A percentile compares a stretch with the other conserved stretches of the same genome.
Conservation (phyloP, 2,329 filamentous ascomycete species). For the Pezicula carpinea region DNA sequence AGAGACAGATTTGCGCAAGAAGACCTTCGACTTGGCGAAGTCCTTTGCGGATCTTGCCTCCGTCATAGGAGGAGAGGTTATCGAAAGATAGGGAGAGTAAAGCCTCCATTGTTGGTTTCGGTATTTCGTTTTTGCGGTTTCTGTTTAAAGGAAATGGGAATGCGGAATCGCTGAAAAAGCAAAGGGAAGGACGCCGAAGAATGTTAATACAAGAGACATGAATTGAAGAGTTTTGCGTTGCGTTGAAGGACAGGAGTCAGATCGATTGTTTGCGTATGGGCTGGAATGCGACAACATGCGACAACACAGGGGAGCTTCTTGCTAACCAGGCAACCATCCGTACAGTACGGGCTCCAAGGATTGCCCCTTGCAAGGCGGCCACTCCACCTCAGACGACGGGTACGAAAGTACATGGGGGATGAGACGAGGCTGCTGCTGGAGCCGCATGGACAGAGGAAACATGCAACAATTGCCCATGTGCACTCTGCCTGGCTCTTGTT, state of each 20-base stretch:
- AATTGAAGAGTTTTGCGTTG: slow-evolving; percentile 9
- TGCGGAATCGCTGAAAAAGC: slow-evolving; percentile 2
- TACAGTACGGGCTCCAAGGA: too few relatives aligned
- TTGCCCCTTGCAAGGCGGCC: too few relatives aligned
- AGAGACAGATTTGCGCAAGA: slow-evolving; percentile 89
- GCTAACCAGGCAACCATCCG: neutral
- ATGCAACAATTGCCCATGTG: too few relatives aligned
- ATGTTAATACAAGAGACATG: slow-evolving; percentile 18
- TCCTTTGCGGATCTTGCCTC: slow-evolving; percentile 86
- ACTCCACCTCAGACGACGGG: too few relatives aligned
- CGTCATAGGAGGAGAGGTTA: slow-evolving; percentile 90
- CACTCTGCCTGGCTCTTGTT: too few relatives aligned
- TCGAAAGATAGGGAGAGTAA: slow-evolving; percentile 91
- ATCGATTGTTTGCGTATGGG: too few relatives aligned
- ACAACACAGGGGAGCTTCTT: neutral
- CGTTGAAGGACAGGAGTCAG: too few relatives aligned
- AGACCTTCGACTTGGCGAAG: slow-evolving; percentile 91
- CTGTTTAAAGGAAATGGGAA: slow-evolving; percentile 8
- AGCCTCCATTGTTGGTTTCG: slow-evolving; percentile 66
- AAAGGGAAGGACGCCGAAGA: slow-evolving; percentile 11
- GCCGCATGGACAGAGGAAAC: too few relatives aligned
- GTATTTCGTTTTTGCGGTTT: slow-evolving; percentile 10
- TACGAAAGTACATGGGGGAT: too few relatives aligned
- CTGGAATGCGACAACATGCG: neutral
- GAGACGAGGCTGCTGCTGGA: too few relatives aligned